Evolutionary conservation across 2,329 filamentous ascomycete species (phyloP), one percentile per base, ranked within the genome.

Genomic region (Cladobotryum protrusum): DNA sequence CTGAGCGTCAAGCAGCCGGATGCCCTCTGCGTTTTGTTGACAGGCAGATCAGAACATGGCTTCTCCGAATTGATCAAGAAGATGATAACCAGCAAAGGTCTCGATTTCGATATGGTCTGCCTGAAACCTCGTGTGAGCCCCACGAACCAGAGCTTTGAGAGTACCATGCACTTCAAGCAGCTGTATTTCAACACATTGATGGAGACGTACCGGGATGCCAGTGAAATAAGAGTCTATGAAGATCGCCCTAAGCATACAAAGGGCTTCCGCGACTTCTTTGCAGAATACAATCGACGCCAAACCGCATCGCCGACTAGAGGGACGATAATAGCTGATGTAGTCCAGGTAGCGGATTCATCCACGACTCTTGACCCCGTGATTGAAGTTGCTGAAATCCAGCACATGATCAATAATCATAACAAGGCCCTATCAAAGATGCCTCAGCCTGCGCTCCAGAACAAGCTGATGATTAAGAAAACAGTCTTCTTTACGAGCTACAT

Each of bases 401-500:
- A 86, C 57, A 85, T 96, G 75, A 85, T 97, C 69, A 92, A 95
- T 63, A 75, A 79, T 17, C 92, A 97, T 73, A 99, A 97, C 65
- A 69, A 72, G 3, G 71, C 79, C 19, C 50, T 70, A 42, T 52
- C 53, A 7, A 61, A 60, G 19, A 59, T 65, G 43, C 56, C 67
- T 55, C 44, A 67, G 63, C 51, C 72, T 39, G 52, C 59, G 14
- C 67, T 67, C 20, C 66, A 66, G 43, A 65, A 69, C 37, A 72
- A 69, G 42, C 75, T 93, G 53, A 77, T 81, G 58, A 89, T 99
- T 64, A 89, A 88, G 67, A 91, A 91, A 64, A 89, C 83, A 1
- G 85, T 96, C 45, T 89, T 90, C 68, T 96, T 92, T 69, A 96
- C 93, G 1, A 89, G 89, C 45, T 97, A 99, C 68, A 81, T 95